phyloP scores from a whole-genome alignment of 169 alveolate species.

The Plasmodium vinckei region DNA sequence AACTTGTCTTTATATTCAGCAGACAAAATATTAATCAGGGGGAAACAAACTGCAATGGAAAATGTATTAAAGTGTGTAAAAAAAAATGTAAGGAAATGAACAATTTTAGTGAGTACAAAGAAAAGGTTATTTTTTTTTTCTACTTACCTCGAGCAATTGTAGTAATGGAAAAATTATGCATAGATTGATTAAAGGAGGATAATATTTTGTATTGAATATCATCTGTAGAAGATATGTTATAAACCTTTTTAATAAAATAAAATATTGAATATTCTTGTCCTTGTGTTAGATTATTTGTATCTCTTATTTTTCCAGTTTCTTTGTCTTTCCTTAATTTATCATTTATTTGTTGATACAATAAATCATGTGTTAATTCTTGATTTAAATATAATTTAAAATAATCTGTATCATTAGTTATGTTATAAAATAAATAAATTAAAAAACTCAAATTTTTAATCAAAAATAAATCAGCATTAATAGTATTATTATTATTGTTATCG shows the following conservation, averaged over 20 bases:
- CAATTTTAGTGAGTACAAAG: background rate
- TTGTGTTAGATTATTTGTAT: background rate
- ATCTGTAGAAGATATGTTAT: slow-evolving; percentile 21
- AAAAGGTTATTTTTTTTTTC: too few relatives aligned
- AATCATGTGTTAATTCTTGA: slow-evolving; percentile 23
- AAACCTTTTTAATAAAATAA: slow-evolving; percentile 51
- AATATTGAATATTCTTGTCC: slow-evolving; percentile 58
- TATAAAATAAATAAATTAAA: slow-evolving; percentile 54
- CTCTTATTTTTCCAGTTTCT: background rate
- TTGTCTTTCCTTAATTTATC: background rate
- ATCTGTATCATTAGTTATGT: slow-evolving; percentile 52
- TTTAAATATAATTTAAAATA: slow-evolving; percentile 29
- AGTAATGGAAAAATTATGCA: slow-evolving; percentile 57
- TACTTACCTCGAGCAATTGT: slow-evolving; percentile 41
- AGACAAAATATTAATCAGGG: slow-evolving; percentile 58
- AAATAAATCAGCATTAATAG: slow-evolving; percentile 49
- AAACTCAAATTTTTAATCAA: slow-evolving; percentile 73
- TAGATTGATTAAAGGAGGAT: slow-evolving; percentile 34
- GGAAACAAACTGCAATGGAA: slow-evolving; percentile 32
- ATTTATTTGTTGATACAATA: slow-evolving; percentile 14
- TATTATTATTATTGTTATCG: background rate
- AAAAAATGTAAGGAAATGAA: background rate
- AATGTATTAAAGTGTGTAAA: background rate
- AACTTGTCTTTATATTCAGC: slow-evolving; percentile 33
- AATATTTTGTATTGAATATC: slow-evolving; percentile 38